Evolutionary conservation across 495 filamentous ascomycete genomes (phyloP).

Genomic region (Podospora didyma): DNA sequence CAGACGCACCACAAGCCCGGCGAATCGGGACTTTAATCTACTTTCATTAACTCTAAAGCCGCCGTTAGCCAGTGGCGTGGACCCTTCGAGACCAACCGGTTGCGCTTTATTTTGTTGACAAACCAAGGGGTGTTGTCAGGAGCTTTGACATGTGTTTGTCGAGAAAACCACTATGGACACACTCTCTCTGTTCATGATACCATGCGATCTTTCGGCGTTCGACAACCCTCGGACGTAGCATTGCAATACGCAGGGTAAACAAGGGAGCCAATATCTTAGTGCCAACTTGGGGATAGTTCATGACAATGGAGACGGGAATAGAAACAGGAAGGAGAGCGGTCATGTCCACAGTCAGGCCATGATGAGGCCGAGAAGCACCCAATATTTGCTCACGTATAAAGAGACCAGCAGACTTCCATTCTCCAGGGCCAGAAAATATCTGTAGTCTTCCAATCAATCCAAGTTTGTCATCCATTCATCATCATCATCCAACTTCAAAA

Average conservation of each 20-base stretch:
- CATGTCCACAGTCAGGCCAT: neutral
- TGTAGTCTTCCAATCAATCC: neutral
- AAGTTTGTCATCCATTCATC: neutral
- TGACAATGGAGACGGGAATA: slow-evolving; percentile 5
- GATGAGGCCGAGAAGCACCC: no score
- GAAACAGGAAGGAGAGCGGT: slow-evolving; percentile 1
- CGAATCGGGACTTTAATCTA: neutral
- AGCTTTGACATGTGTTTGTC: neutral
- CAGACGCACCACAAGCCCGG: neutral
- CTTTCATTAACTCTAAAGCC: neutral
- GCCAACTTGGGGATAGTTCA: neutral
- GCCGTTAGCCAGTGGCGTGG: neutral
- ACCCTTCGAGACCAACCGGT: neutral
- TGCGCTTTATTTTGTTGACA: no score
- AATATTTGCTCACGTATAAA: no score
- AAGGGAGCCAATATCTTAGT: no score
- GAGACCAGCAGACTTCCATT: no score
- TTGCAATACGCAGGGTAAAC: no score
- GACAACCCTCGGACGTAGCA: no score
- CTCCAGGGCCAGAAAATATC: no score
- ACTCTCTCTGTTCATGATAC: no score
- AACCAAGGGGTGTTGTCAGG: neutral
- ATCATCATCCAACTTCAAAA: neutral
- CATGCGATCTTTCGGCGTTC: no score
- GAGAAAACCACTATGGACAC: no score